phyloP scores from a whole-genome alignment of 2,329 filamentous ascomycete species.

The Metarhizium anisopliae region DNA sequence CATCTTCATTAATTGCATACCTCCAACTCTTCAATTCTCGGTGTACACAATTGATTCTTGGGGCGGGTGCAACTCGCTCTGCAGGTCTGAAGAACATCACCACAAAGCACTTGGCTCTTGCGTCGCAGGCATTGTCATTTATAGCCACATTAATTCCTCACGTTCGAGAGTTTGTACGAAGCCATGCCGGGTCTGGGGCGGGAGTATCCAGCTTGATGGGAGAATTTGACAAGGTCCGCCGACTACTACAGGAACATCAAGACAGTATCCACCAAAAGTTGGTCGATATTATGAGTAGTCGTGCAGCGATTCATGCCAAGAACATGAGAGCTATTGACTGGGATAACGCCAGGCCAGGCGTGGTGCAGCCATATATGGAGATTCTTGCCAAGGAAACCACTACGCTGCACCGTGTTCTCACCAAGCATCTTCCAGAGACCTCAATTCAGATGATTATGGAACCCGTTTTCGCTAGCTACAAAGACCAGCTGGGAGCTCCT shows the following conservation, averaged over 20 bases:
- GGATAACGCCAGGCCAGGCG: conserved; percentile 40
- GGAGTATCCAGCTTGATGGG: conserved; percentile 54
- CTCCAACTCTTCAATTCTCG: conserved; percentile 92
- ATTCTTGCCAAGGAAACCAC: conserved; percentile 78
- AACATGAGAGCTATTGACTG: conserved; percentile 68
- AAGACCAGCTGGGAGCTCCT: conserved; percentile 65
- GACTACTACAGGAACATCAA: conserved; percentile 81
- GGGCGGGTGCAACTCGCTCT: conserved; percentile 80
- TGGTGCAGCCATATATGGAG: conserved; percentile 70
- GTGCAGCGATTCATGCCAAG: conserved; percentile 65
- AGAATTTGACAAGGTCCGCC: conserved; percentile 82
- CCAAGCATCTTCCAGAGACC: conserved; percentile 69
- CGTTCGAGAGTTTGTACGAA: conserved; percentile 80
- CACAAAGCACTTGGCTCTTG: conserved; percentile 86
- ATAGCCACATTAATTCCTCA: conserved; percentile 82
- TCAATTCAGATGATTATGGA: conserved; percentile 77
- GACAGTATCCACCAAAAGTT: conserved; percentile 86
- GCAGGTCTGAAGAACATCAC: conserved; percentile 94
- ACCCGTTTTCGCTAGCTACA: conserved; percentile 75
- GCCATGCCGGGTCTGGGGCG: conserved; percentile 52
- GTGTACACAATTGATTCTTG: conserved; percentile 91
- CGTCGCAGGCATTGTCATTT: conserved; percentile 82
- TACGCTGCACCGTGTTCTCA: conserved; percentile 74
- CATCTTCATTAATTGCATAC: conserved; percentile 70
- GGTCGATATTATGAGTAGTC: conserved; percentile 81